phyloP scores from a whole-genome alignment of 257 asterid species.

The Lavandula angustifolia region DNA sequence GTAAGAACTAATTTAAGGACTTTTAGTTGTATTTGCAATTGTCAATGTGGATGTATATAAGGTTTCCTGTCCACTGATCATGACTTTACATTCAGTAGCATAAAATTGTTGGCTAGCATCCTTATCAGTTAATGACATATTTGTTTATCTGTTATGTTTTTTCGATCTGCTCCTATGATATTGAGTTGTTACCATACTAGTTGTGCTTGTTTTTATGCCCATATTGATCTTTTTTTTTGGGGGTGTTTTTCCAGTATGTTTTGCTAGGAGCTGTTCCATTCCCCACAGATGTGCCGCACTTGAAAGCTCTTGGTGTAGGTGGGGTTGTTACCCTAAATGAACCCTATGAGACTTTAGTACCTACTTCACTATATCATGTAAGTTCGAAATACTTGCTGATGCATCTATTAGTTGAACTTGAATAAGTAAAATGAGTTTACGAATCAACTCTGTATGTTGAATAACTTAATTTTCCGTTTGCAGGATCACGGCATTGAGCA shows the following conservation, averaged over 20 bases:
- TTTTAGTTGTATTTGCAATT: background rate
- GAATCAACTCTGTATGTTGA: no score
- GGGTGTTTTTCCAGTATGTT: slow-evolving; percentile 55
- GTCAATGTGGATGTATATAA: background rate
- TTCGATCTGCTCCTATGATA: background rate
- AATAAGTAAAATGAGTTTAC: no score
- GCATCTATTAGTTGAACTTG: background rate
- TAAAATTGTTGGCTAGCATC: background rate
- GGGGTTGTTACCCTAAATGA: slow-evolving; percentile 94
- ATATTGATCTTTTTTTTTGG: slow-evolving; percentile 10
- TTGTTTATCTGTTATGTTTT: background rate
- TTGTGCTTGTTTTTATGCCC: slow-evolving; percentile 5
- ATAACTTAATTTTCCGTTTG: slow-evolving; percentile 28
- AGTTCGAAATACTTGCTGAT: slow-evolving; percentile 25
- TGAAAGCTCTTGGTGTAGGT: slow-evolving; percentile 79
- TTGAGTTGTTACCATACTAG: no score
- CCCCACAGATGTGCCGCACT: slow-evolving; percentile 82
- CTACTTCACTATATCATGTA: slow-evolving; percentile 73
- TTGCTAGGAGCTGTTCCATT: slow-evolving; percentile 97
- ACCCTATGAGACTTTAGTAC: slow-evolving; percentile 84
- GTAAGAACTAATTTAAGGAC: background rate
- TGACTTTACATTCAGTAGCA: background rate
- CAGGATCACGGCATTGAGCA: slow-evolving; percentile 74
- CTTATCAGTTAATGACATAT: no score
- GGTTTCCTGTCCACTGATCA: background rate